These are phyloP conservation scores for Postia placenta DNA, from an alignment of 768 basidiomycete genomes.

Conservation along the genomic window DNA sequence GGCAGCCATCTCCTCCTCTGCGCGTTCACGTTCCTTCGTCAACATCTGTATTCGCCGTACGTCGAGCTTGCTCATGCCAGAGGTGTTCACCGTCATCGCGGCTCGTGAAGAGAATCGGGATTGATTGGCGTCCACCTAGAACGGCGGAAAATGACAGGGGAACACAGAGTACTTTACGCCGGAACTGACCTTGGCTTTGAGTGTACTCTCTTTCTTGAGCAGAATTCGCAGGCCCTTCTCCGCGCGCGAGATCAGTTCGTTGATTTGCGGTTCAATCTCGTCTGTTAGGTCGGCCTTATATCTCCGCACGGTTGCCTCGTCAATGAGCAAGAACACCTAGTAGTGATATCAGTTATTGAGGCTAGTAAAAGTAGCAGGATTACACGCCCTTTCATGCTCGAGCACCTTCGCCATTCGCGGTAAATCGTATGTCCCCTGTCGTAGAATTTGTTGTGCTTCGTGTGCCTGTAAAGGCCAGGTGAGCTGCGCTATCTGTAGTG, in stretches of 20 bases:
- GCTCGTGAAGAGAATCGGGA: constrained; percentile 35
- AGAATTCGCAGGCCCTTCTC: constrained; percentile 61
- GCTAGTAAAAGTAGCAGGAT: not conserved
- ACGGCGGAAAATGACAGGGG: not conserved
- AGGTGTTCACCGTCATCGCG: constrained; percentile 41
- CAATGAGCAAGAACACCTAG: constrained; percentile 70
- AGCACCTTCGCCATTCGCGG: constrained; percentile 65
- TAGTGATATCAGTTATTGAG: not conserved
- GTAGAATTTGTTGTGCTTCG: constrained; percentile 63
- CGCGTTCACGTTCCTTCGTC: constrained; percentile 56
- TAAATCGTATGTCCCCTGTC: constrained; percentile 66
- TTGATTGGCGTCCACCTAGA: constrained; percentile 50
- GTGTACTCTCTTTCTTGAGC: constrained; percentile 52
- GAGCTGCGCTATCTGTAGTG: not conserved
- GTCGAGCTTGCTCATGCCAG: constrained; percentile 58
- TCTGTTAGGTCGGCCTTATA: constrained; percentile 74
- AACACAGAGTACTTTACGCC: not conserved
- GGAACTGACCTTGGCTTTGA: constrained; percentile 56
- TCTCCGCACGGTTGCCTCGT: constrained; percentile 63
- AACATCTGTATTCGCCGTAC: constrained; percentile 59
- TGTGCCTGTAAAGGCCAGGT: constrained; percentile 39
- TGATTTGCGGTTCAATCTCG: constrained; percentile 77
- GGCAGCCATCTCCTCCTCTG: constrained; percentile 56
- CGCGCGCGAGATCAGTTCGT: constrained; percentile 64
- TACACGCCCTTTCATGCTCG: constrained; percentile 55